Evolutionary conservation across 140 eudicot genomes (phyloP), one percentile per base, ranked within the genome.

Genomic region (Senecio squalidus): DNA sequence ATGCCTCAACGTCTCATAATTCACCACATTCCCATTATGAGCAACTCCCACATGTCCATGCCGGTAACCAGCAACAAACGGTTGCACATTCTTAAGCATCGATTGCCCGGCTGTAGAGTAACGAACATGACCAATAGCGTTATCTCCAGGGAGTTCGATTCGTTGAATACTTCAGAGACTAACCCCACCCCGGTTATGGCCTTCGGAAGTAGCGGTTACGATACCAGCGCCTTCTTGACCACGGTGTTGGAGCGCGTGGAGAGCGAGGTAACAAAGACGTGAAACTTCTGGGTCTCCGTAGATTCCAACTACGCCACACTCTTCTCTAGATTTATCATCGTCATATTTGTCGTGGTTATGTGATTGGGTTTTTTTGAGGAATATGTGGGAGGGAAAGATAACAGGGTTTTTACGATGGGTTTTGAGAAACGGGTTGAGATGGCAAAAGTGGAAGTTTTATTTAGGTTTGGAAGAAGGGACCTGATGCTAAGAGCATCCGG

Each of bases 181-280:
- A 90, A 77, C 4, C 97, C 97, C 26, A 90, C 88, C 10, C 95
- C 97, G 46, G 94, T 90, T 66, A 90, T 64, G 28, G 97, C 76
- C 79, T 9, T 85, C 81, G 41, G 71, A 20, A 24, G 82, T 95
- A 20, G 81, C 28, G 17, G 41, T n/a, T 34, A 85, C 95, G 15
- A 89, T 89, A 11, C 97, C 97, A 21, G 97, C 95, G 48, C 97
- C 97, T 62, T 89, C 97, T 55, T 89, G 97, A 36, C 97, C 97
- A 7, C 94, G 89, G 79, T 89, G 97, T 36, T 89, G 95, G 16
- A 89, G 90, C 0, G 97, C 95, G 68, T 89, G 97, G 8, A 89
- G 83, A 0, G 95, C 82, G 1, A 89, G 55, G 40, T 82, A 89
- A 66, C 89, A 80, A 59, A 85, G 83, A 34, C 94, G 89, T 27